phyloP scores from a whole-genome alignment of 1,284 basidiomycete genomes.

The Moesziomyces aphidis region DNA sequence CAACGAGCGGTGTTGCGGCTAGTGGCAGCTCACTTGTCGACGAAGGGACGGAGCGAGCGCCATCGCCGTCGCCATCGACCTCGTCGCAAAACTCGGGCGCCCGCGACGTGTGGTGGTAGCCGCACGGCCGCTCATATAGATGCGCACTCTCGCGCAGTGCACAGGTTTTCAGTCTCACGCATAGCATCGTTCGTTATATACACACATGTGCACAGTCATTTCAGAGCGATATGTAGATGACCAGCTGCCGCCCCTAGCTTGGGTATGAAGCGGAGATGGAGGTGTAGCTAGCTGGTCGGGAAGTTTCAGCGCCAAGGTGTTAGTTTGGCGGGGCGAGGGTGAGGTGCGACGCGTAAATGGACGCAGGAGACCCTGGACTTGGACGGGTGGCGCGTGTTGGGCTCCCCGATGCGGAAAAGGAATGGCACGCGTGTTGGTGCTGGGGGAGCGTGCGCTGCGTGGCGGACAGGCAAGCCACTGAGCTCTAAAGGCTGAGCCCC shows the following conservation, averaged over 20 bases:
- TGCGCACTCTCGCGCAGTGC: not conserved
- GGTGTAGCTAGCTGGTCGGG: no score
- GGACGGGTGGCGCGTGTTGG: no score
- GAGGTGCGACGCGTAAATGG: no score
- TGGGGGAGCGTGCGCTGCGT: not conserved
- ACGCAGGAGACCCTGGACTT: no score
- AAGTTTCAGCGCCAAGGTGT: no score
- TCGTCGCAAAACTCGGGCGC: constrained; percentile 11
- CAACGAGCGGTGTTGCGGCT: not conserved
- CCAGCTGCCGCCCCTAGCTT: no score
- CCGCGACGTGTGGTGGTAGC: constrained; percentile 34
- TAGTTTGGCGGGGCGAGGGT: no score
- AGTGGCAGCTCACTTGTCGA: not conserved
- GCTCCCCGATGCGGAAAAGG: no score
- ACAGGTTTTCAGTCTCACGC: not conserved
- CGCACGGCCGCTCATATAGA: not conserved
- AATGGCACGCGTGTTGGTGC: no score
- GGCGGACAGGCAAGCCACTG: constrained; percentile 9
- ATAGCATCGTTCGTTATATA: not conserved
- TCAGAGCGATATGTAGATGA: not conserved
- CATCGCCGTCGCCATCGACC: constrained; percentile 19
- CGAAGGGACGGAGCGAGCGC: constrained; percentile 6
- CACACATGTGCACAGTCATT: not conserved
- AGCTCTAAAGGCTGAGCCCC: constrained; percentile 19
- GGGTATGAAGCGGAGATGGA: no score